Base-by-base conservation (phyloP, 2,329 filamentous ascomycete species). In the Xylariaceae sp. region DNA sequence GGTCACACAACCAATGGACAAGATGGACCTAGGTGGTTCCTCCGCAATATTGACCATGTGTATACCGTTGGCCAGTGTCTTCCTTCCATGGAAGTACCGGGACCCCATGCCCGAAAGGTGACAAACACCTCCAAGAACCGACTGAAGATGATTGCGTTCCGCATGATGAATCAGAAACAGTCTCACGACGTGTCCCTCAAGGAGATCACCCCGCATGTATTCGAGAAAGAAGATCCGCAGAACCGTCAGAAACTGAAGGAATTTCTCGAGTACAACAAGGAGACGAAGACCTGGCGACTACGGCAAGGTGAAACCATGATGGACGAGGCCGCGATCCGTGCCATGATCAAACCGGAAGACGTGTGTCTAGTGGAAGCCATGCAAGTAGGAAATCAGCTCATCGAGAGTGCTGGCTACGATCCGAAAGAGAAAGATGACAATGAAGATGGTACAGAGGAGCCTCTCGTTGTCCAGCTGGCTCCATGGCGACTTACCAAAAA, bases 401-500 rank as follows among this genome's bases (percentile, higher is more conserved):
- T 99, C 31, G 84, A 89, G 57, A 94, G 97, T 69, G 89, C 94
- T 17, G 94, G 94, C 10, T 96, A 93, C 68, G 89, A 89, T 55
- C 76, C 78, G 43, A 83, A 74, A 64, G 82, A 83, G 67, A 86
- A 88, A 22, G 85, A 88, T 5, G 82, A 87, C 14, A 81, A 83
- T 16, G 86, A 86, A 31, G 89, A 84, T 51, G 78, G 78, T 53
- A 73, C 75, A 28, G 78, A 85, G 51, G 87, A 92, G 63, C 89
- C 87, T 47, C 80, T 95, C 11, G 90, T 95, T 47, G 85, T 93
- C 69, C 90, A 92, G 66, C 84, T 99, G 73, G 91, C 93, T 0
- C 94, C 94, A 0, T 99, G 94, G 94, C 90, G 93, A 63, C 93
- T 91, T 0, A 96, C 90, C 47, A 96, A 96, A 73, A 96, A 96